phyloP scores from a whole-genome alignment of 441 rosid species.

The Gossypium davidsonii region DNA sequence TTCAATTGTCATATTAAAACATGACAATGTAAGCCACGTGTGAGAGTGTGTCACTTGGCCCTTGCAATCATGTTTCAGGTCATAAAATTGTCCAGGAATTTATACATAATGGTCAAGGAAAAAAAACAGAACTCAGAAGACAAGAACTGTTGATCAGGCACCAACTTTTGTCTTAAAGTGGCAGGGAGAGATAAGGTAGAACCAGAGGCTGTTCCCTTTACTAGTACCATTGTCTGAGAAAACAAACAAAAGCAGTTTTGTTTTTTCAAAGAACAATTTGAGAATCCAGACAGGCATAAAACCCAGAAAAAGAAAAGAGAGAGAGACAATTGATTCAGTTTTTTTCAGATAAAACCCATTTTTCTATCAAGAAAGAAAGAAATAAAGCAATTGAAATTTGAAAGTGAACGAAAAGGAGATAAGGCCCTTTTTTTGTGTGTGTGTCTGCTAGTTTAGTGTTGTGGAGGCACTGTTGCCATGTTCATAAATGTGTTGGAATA shows the following conservation, averaged over 20 bases:
- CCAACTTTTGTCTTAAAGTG: constrained; percentile 26
- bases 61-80: constrained; percentile 7
- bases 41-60: constrained; percentile 18
- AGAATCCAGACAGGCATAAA: constrained; percentile 17
- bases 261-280: constrained; percentile 14
- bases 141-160: constrained; percentile 14
- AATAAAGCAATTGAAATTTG: background rate
- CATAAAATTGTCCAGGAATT: constrained; percentile 32
- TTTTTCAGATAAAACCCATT: constrained; percentile 4
- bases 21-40: constrained; percentile 5
- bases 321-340: constrained; percentile 14
- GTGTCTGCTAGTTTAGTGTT: background rate
- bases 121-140: constrained; percentile 6
- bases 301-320: constrained; percentile 26
- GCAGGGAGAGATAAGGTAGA: constrained; percentile 33
- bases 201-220: constrained; percentile 28
- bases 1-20: background rate
- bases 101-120: constrained; percentile 13
- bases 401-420: constrained; percentile 18
- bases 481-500: constrained; percentile 7
- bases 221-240: constrained; percentile 21
- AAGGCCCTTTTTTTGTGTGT: constrained; percentile 9
- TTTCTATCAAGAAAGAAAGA: background rate
- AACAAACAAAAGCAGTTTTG: constrained; percentile 27
- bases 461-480: constrained; percentile 15